A percentile compares a stretch with the other conserved stretches of the same genome.
phyloP scores from a whole-genome alignment of 2,329 filamentous ascomycete species.

The Penicillium italicum region DNA sequence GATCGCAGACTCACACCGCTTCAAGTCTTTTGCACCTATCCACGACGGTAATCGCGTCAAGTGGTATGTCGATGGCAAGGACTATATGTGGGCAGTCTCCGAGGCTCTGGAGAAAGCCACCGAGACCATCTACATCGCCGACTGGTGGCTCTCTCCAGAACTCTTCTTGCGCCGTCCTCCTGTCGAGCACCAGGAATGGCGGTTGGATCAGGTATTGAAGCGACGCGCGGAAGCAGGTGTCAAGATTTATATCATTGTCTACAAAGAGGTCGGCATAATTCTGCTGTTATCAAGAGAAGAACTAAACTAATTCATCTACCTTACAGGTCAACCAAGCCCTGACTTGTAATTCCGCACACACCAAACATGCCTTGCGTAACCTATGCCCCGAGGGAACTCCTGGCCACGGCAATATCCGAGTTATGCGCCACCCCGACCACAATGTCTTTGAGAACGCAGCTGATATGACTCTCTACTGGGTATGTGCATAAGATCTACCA shows the following conservation, averaged over 20 bases:
- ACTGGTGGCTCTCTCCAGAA: constrained; percentile 97
- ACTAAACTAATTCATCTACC: constrained; percentile 10
- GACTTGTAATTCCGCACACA: constrained; percentile 89
- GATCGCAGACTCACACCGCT: constrained; percentile 72
- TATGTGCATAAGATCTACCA: constrained; percentile 18
- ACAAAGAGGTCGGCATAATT: constrained; percentile 63
- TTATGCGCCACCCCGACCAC: constrained; percentile 92
- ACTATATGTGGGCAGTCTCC: constrained; percentile 95
- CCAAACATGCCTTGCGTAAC: constrained; percentile 76
- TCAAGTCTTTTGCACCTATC: constrained; percentile 86
- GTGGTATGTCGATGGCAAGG: constrained; percentile 94
- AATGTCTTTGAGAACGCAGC: constrained; percentile 90
- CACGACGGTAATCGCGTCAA: constrained; percentile 82
- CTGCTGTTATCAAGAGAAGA: background rate
- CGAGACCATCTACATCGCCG: constrained; percentile 91
- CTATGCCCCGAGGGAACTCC: constrained; percentile 78
- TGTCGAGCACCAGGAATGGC: constrained; percentile 76
- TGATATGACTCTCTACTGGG: constrained; percentile 95
- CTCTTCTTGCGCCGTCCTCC: constrained; percentile 80
- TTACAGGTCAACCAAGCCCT: constrained; percentile 63
- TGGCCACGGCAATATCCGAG: constrained; percentile 80
- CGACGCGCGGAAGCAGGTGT: constrained; percentile 86
- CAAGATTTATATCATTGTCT: constrained; percentile 89
- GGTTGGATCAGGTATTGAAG: constrained; percentile 83
- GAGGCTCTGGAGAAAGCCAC: constrained; percentile 83